Evolutionary conservation across 2,329 filamentous ascomycete genomes (phyloP), one percentile per base, ranked within the genome.

Genomic region (Aspergillus flavus): DNA sequence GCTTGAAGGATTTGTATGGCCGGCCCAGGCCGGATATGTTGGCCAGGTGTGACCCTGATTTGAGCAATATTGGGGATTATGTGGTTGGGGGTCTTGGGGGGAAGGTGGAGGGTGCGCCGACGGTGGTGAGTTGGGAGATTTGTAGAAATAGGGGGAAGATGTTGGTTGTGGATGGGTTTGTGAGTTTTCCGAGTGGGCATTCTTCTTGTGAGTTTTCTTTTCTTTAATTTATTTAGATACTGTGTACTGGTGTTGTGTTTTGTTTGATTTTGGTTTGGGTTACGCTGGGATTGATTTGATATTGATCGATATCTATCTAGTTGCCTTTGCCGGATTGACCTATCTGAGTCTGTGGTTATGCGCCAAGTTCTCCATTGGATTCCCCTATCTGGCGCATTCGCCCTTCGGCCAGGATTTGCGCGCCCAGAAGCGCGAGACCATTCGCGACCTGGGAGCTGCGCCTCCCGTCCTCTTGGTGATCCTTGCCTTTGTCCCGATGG

Each of bases 271-370:
- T 46, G 10, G n/a, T 14, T 12, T 10, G 23, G 6, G 6, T 6
- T 28, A 4, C 2, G 26, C 5, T 36, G 34, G 5, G 5, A 36
- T 36, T 16, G 12, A 36, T 1, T 16, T 36, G 34, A 16, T 32
- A 32, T n/a, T 53, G 30, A 57, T 48, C 67, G 60, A 67, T 39
- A 54, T 56, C 62, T 41, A 54, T 46, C n/a, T 60, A 85, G 85
- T 90, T 65, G 86, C 91, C 5, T 92, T 92, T 69, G 89, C 90
- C 12, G 94, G 94, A 1, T 81, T 97, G 58, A 86, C 93, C 59
- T 97, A 97, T 76, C 85, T 97, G 19, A 91, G 91, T 1, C 86
- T 98, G 57, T 97, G 93, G 83, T 85, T 98, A 26, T 92, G 91
- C 61, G 84, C 87, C 64, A 82, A 84, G 56, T 79, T 83, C 61